Percentiles rank a stretch among this genome's conserved stretches.
Evolutionary conservation across 441 rosid genomes (phyloP).

Genomic region (Omphalea diandra): DNA sequence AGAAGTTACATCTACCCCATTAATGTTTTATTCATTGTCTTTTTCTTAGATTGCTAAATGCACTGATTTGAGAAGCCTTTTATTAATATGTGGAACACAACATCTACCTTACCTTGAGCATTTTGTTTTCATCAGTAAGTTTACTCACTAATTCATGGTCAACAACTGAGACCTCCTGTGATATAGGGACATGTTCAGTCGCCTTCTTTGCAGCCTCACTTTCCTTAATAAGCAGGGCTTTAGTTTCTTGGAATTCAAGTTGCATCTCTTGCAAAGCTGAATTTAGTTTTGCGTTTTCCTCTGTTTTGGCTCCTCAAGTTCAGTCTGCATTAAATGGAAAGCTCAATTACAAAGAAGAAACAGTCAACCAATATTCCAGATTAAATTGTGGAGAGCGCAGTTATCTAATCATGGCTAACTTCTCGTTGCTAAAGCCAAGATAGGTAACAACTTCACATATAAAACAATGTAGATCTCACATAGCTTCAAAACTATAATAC

Average conservation of each 20-base stretch:
- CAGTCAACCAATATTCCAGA: neutral
- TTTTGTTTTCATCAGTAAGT: conserved; percentile 75
- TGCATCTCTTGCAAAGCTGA: conserved; percentile 67
- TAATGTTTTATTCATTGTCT: neutral
- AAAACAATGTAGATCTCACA: too few relatives aligned
- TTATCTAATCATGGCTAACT: too few relatives aligned
- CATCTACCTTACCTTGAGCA: conserved; percentile 58
- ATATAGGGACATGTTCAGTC: conserved; percentile 36
- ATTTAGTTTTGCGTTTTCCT: conserved; percentile 69
- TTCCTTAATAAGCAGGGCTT: conserved; percentile 42
- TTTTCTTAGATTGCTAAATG: neutral
- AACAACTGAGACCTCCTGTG: conserved; percentile 39
- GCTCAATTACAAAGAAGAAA: conserved; percentile 22
- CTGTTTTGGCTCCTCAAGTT: conserved; percentile 64
- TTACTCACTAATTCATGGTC: conserved; percentile 54
- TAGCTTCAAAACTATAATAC: neutral
- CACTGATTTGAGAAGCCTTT: neutral
- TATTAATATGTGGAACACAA: neutral
- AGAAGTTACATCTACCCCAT: neutral
- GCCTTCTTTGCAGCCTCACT: conserved; percentile 40
- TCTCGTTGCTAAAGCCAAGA: too few relatives aligned
- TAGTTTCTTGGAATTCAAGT: conserved; percentile 48
- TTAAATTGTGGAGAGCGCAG: neutral
- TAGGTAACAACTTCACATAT: too few relatives aligned
- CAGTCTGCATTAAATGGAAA: conserved; percentile 42